These are phyloP conservation scores for Penicillium carneum DNA, from an alignment of 2,329 filamentous ascomycete species.

Conservation along the genomic window DNA sequence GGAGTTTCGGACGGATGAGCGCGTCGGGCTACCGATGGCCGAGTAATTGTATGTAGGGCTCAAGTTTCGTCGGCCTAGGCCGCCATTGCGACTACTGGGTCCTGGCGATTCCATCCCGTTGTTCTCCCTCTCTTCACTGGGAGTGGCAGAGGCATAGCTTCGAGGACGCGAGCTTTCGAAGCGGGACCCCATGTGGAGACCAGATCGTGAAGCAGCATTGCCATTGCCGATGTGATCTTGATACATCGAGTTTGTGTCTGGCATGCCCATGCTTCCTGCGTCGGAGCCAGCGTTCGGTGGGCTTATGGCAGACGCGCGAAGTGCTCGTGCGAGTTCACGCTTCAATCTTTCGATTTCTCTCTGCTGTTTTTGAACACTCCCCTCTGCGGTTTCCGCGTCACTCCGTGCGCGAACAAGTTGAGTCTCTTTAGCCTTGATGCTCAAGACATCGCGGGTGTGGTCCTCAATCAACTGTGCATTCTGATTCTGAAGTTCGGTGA, in stretches of 20 bases:
- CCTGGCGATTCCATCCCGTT: conserved; percentile 50
- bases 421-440: conserved; percentile 97
- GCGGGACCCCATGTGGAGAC: conserved; percentile 49
- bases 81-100: conserved; percentile 41
- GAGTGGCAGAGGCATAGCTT: conserved; percentile 59
- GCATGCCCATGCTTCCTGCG: conserved; percentile 60
- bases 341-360: conserved; percentile 93
- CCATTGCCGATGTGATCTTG: conserved; percentile 47
- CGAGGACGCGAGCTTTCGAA: conserved; percentile 53
- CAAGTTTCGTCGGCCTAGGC: conserved; percentile 52
- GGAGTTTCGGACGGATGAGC: conserved; percentile 46
- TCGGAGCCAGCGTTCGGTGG: conserved; percentile 51
- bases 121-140: conserved; percentile 79
- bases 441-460: conserved; percentile 91
- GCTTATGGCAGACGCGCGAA: conserved; percentile 51
- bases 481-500: conserved; percentile 93
- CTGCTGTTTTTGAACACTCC: conserved; percentile 80
- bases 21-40: conserved; percentile 49
- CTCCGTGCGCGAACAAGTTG: conserved; percentile 90
- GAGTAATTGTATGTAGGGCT: conserved; percentile 53
- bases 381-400: conserved; percentile 87
- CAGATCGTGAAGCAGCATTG: conserved; percentile 39
- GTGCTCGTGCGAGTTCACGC: conserved; percentile 71
- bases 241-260: conserved; percentile 59
- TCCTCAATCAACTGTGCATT: conserved; percentile 97